Conservation (phyloP, 208 protist genomes). For the Leishmania guyanensis region DNA sequence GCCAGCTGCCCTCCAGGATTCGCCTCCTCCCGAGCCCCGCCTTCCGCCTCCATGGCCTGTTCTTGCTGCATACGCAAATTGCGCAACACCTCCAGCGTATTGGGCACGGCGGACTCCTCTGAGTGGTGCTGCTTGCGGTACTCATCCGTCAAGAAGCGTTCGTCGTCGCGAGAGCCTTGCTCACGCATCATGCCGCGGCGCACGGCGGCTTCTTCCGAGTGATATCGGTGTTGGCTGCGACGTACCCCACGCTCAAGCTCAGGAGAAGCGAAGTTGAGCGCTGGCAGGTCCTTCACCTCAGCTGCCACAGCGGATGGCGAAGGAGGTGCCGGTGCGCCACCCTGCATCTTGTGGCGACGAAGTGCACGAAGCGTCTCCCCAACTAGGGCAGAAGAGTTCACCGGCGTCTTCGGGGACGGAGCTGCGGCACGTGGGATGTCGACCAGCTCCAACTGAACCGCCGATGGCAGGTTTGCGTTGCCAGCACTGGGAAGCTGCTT, state of each 20-base stretch:
- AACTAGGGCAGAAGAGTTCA: not conserved
- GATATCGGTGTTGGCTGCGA: slow-evolving; percentile 18
- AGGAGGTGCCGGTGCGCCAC: not conserved
- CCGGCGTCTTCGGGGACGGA: not conserved
- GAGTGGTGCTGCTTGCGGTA: slow-evolving; percentile 16
- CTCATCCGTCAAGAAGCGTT: slow-evolving; percentile 26
- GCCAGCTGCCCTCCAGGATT: slow-evolving; percentile 42
- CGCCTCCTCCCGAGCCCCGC: slow-evolving; percentile 7
- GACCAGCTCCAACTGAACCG: slow-evolving; percentile 8
- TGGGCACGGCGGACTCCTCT: slow-evolving; percentile 40
- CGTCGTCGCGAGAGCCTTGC: slow-evolving; percentile 28
- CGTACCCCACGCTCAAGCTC: slow-evolving; percentile 11
- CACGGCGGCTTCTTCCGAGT: slow-evolving; percentile 20
- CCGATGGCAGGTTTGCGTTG: not conserved
- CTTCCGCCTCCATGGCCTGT: not conserved
- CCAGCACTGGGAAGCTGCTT: not conserved
- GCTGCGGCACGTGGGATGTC: slow-evolving; percentile 17
- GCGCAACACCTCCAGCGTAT: slow-evolving; percentile 75
- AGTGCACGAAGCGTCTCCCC: slow-evolving; percentile 24
- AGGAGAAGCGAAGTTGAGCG: slow-evolving; percentile 13
- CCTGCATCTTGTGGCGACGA: slow-evolving; percentile 16
- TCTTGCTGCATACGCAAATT: slow-evolving; percentile 39
- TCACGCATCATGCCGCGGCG: slow-evolving; percentile 42
- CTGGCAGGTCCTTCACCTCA: slow-evolving; percentile 23
- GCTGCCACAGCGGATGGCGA: not conserved